Evolutionary conservation across 176 grass and related monocot genomes (phyloP).

Genomic region (Saccharum officinarum): DNA sequence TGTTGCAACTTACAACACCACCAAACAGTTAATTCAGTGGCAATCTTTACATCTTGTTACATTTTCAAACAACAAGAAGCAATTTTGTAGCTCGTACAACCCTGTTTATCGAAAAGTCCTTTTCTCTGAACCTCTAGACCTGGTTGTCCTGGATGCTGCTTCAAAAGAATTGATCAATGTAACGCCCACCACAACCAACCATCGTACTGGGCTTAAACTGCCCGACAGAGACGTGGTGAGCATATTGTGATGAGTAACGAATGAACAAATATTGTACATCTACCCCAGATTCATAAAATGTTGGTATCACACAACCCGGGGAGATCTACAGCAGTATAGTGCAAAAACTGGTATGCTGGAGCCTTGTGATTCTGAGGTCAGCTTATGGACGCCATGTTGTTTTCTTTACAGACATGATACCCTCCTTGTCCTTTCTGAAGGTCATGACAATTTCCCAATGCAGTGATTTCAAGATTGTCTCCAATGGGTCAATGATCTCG

Average conservation of each 20-base stretch:
- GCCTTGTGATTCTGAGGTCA: not conserved
- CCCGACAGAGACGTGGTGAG: not conserved
- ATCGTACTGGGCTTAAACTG: not conserved
- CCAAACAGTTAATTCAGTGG: not conserved
- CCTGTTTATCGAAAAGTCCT: not conserved
- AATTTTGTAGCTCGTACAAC: conserved; percentile 7
- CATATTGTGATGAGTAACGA: conserved; percentile 11
- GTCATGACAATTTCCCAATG: conserved; percentile 91
- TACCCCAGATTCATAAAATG: conserved; percentile 22
- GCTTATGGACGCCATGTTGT: conserved; percentile 76
- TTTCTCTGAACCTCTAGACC: not conserved
- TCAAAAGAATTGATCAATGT: not conserved
- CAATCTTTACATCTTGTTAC: conserved; percentile 29
- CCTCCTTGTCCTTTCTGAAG: conserved; percentile 83
- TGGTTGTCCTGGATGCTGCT: not conserved
- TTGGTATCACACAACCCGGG: not conserved
- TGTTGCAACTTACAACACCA: conserved; percentile 12
- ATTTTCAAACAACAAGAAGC: not conserved
- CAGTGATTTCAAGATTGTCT: conserved; percentile 78
- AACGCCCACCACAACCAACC: not conserved
- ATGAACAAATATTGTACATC: conserved; percentile 40
- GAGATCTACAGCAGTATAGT: not conserved
- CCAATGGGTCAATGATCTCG: conserved; percentile 75
- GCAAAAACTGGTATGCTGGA: conserved; percentile 21
- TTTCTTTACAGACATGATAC: conserved; percentile 78